A percentile compares a stretch with the other conserved stretches of the same genome.
Conservation (phyloP, 2,329 filamentous ascomycete genomes). For the Amylocarpus encephaloides region DNA sequence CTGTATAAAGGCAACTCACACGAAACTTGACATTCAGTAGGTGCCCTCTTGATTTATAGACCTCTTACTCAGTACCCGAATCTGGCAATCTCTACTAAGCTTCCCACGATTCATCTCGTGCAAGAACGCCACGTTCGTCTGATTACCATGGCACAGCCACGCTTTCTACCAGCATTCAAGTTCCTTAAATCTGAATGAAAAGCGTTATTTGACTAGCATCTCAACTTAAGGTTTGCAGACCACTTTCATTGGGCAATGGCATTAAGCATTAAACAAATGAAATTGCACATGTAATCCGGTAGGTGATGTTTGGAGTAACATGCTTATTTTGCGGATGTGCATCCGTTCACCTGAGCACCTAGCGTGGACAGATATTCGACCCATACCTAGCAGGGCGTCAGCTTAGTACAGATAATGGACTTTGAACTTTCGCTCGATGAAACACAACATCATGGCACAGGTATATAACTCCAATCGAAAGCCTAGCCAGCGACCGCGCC, state of each 20-base stretch:
- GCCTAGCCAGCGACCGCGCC: not conserved
- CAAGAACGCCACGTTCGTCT: not conserved
- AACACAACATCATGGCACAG: not conserved
- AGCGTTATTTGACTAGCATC: not conserved
- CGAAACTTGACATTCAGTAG: not conserved
- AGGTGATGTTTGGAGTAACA: not conserved
- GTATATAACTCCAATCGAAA: not conserved
- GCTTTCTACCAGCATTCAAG: not conserved
- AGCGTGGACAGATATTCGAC: not conserved
- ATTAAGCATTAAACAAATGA: not conserved
- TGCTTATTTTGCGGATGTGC: not conserved
- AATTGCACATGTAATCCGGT: not conserved
- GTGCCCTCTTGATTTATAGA: not conserved
- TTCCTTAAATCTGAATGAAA: not conserved
- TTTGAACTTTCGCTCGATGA: not conserved
- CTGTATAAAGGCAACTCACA: too few species aligned
- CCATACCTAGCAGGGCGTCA: not conserved
- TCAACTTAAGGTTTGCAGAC: not conserved
- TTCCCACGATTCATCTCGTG: not conserved
- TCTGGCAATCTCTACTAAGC: not conserved
- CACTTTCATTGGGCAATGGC: not conserved
- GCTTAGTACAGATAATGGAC: not conserved
- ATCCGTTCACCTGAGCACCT: not conserved
- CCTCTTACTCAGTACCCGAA: not conserved
- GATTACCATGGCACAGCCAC: not conserved